Evolutionary conservation across 1,284 basidiomycete species (phyloP).

Genomic region (Sanghuangporus sanghuang): DNA sequence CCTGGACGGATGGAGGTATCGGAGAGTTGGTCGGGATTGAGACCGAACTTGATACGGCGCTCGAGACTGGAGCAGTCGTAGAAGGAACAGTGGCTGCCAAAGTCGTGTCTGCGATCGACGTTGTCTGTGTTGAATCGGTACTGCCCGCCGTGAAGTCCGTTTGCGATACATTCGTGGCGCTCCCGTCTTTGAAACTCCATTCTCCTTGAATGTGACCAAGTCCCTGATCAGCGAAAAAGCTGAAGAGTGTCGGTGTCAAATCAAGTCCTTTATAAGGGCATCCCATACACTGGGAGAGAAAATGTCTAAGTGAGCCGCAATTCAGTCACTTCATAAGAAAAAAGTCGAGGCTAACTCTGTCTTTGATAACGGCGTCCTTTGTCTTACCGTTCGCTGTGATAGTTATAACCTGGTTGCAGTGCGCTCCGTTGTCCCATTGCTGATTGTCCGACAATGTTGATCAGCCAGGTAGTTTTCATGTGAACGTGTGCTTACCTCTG

Average conservation of each 20-base stretch:
- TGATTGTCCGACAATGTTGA: background rate
- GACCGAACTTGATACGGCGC: background rate
- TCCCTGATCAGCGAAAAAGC: background rate
- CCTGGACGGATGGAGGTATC: background rate
- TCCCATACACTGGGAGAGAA: constrained; percentile 49
- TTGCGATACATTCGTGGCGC: constrained; percentile 6
- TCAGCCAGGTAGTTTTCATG: background rate
- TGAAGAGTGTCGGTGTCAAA: constrained; percentile 5
- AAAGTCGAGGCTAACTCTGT: background rate
- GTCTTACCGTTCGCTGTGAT: constrained; percentile 2
- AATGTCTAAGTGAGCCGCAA: background rate
- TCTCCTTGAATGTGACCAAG: background rate
- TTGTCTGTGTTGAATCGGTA: background rate
- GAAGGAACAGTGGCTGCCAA: background rate
- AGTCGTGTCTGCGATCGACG: background rate
- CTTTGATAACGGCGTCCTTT: background rate
- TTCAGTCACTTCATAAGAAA: background rate
- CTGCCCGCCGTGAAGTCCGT: background rate
- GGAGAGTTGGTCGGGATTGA: background rate
- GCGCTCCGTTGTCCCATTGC: background rate
- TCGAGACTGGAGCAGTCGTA: background rate
- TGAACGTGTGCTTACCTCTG: background rate
- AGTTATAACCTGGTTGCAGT: constrained; percentile 5
- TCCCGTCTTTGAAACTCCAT: constrained; percentile 11
- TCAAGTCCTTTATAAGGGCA: constrained; percentile 64